Conservation (phyloP, 139 green algal species). For the Axilococcus clingmanii region DNA sequence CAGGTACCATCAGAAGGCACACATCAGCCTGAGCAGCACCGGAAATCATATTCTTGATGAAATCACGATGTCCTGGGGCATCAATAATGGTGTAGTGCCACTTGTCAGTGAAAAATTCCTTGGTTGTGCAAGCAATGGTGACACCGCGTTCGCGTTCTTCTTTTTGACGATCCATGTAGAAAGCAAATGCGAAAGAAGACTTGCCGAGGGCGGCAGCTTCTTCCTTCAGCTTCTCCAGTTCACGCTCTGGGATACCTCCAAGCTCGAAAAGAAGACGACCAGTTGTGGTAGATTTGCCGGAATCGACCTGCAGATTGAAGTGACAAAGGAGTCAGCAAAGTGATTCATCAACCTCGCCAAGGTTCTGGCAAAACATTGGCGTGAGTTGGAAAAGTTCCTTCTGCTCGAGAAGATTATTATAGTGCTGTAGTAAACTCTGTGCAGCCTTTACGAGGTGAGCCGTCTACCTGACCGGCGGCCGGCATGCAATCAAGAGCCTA, state of each 20-base stretch:
- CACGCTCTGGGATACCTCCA: constrained; percentile 96
- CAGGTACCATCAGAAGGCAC: constrained; percentile 78
- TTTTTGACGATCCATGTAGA: constrained; percentile 92
- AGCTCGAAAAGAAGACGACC: constrained; percentile 97
- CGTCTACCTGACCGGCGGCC: too few species aligned
- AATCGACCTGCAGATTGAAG: constrained; percentile 90
- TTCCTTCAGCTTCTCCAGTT: constrained; percentile 83
- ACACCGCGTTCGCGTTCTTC: constrained; percentile 89
- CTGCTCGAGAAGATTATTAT: too few species aligned
- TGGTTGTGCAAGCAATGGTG: constrained; percentile 95
- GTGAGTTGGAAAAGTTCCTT: too few species aligned
- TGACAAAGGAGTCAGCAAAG: background rate
- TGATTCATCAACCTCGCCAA: too few species aligned
- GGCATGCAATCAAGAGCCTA: too few species aligned
- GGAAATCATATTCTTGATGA: constrained; percentile 99
- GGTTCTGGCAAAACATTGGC: too few species aligned
- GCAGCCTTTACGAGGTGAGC: too few species aligned
- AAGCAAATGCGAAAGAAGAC: constrained; percentile 63
- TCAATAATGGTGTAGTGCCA: constrained; percentile 99
- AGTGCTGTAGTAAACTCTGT: too few species aligned
- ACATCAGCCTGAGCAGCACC: constrained; percentile 89
- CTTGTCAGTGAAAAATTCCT: constrained; percentile 99
- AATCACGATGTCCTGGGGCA: constrained; percentile 91
- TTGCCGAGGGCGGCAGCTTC: constrained; percentile 65
- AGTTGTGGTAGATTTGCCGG: constrained; percentile 95